Evolutionary conservation across 306 rosid genomes (phyloP).

Genomic region (Medicago lupulina): DNA sequence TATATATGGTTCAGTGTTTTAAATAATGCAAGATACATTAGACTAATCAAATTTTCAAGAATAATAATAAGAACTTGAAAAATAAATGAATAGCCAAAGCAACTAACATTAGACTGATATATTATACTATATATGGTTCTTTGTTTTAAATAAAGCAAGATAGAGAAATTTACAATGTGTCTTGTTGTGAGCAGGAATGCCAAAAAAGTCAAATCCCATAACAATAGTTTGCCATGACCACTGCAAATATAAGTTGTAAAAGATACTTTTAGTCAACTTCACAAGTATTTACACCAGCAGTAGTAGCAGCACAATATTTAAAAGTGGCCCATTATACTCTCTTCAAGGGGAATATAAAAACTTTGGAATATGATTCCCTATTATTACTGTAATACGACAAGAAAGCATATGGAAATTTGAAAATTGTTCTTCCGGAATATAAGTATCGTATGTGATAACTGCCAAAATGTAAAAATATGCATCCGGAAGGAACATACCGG

Average conservation of each 20-base stretch:
- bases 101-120: background rate
- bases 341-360: background rate
- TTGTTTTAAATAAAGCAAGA: background rate
- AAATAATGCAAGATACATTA: no score
- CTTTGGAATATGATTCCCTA: slow-evolving; percentile 43
- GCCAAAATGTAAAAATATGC: no score
- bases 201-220: slow-evolving; percentile 73
- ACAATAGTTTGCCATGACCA: slow-evolving; percentile 94
- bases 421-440: no score
- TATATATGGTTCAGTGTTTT: no score
- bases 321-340: slow-evolving; percentile 15
- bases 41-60: slow-evolving; percentile 30
- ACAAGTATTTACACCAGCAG: background rate
- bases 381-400: slow-evolving; percentile 3
- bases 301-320: background rate
- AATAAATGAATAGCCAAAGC: background rate
- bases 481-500: no score
- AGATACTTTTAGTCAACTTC: slow-evolving; percentile 37
- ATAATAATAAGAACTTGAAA: slow-evolving; percentile 15
- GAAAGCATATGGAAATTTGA: slow-evolving; percentile 31
- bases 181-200: slow-evolving; percentile 70
- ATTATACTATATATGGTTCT: background rate
- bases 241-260: slow-evolving; percentile 54
- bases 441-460: no score
- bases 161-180: slow-evolving; percentile 67